Percentiles rank a stretch among this genome's conserved stretches.
Conservation (phyloP, 345 rosid genomes). For the Sonneratia alba region DNA sequence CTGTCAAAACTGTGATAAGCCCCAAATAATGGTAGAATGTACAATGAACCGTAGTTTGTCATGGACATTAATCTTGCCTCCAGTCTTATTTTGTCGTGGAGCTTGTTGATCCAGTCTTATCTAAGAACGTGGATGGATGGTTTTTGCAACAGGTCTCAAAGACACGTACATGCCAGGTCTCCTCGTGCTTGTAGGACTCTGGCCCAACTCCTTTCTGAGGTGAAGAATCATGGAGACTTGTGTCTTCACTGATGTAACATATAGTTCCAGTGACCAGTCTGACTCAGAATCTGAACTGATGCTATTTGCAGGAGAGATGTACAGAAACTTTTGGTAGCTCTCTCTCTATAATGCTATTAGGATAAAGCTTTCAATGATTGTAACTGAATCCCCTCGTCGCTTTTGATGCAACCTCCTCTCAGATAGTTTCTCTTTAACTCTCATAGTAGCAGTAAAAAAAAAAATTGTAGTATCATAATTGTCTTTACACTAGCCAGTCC, state of each 20-base stretch:
- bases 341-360: neutral
- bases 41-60: neutral
- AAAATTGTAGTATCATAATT: too few relatives aligned
- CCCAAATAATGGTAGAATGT: too few relatives aligned
- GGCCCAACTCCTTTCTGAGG: neutral
- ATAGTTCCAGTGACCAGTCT: neutral
- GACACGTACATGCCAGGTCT: neutral
- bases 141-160: neutral
- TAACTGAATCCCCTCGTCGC: neutral
- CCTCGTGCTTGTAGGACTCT: neutral
- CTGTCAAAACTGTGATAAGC: neutral
- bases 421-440: neutral
- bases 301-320: neutral
- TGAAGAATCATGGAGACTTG: neutral
- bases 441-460: neutral
- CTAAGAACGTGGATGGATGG: neutral
- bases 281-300: neutral
- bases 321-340: neutral
- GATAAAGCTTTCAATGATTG: neutral
- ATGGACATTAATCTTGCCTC: neutral
- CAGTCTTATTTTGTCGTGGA: too few relatives aligned
- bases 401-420: neutral
- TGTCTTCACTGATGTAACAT: neutral
- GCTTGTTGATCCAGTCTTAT: neutral
- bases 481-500: neutral